Base-by-base conservation (phyloP, 176 grass and related monocot genomes). In the Bromus sterilis region DNA sequence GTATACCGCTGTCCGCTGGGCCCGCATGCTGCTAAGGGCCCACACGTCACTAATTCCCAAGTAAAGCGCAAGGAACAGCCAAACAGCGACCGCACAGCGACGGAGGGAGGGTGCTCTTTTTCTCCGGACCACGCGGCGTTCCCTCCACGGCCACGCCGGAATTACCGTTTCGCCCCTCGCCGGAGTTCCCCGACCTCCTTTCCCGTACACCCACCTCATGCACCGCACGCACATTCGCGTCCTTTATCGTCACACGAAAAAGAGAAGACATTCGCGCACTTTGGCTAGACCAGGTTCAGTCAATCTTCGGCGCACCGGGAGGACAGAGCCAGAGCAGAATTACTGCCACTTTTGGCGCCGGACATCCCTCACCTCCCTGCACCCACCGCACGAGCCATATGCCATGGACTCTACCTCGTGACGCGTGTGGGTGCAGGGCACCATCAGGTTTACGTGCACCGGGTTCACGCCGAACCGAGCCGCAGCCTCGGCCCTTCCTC, bases 351-450 rank as follows among this genome's bases (percentile, higher is more conserved):
- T 37, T 36, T n/a, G 12, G 24, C 28, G 11, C 23, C 30, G 37
- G 58, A 20, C 24, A 35, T 4, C 34, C 60, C 9, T 4, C 18
- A 3, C 18, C 2, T 82, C 35, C 73, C 4, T 73, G 64, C 33
- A 72, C 64, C 72, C 15, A 2, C 15, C 43, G 15, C 83, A 58
- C 15, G 4, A 13, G 5, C 21, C 42, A 7, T 0, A 4, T 0
- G 0, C 0, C 21, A 2, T 6, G 20, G 12, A 28, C 9, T 3
- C 0, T 0, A 1, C 36, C 34, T 74, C 43, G n/a, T 4, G 66
- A 80, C 56, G 3, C 65, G 73, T 25, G 74, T 0, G 0, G 0
- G 0, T 0, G 0, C n/a, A n/a, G n/a, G n/a, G n/a, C n/a, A n/a
- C 0, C 9, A 0, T 15, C 1, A 0, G 2, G 0, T 28, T 23